Evolutionary conservation across 306 rosid species (phyloP), one percentile per base, ranked within the genome.

Genomic region (Glycine soja): DNA sequence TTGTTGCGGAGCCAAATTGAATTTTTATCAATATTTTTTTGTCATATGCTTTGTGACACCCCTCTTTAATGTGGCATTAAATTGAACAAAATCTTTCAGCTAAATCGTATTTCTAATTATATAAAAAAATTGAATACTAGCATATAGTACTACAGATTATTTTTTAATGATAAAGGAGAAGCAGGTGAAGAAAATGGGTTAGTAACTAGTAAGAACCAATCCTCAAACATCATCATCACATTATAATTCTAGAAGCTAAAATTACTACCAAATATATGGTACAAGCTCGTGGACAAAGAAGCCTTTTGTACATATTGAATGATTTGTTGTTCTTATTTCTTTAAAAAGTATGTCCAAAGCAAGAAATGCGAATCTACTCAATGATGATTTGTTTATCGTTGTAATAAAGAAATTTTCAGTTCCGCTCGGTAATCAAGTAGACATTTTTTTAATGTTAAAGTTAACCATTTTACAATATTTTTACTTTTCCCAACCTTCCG

Each of bases 1-100:
- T 72, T 54, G 52, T 16, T 59, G 54, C 8, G 48, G n/a, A 45
- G 62, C 83, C 87, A 69, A 73, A 70, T 85, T 15, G 14, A 19
- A 76, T 58, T 82, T 34, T 36, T 7, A 13, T 5, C 11, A 6
- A 30, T 36, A 53, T 58, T 24, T 70, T 38, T 51, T 11, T 66
- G 58, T 13, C 65, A 80, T 80, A 69, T 61, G 47, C 69, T 5
- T 40, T 47, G 56, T 61, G 12, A 24, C 58, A 24, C 6, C 7
- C 10, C 48, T 51, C 70, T 50, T 61, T 19, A 79, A 48, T n/a
- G 52, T 67, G 30, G 1, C 75, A 4, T 40, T 66, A 45, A 45
- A 58, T 63, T 62, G 2, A 53, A 43, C n/a, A 18, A 24, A 53
- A 19, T 40, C 32, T 12, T 45, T 58, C 47, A 68, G 3, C 36